Percentiles rank a stretch among this genome's conserved stretches.
These are phyloP conservation scores for Ananas comosus DNA, from an alignment of 176 grass and related monocot species.

Conservation along the genomic window DNA sequence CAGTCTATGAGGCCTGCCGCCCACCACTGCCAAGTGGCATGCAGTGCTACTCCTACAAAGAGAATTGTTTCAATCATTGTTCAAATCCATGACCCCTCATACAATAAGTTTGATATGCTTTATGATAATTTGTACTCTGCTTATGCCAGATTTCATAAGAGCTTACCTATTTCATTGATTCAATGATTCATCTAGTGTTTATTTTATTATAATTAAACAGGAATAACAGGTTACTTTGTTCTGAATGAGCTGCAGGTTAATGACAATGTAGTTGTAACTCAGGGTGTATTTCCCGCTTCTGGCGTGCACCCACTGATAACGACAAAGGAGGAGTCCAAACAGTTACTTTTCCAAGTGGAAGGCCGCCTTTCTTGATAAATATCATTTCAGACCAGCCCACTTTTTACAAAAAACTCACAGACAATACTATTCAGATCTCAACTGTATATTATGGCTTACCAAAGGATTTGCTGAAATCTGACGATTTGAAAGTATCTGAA, in stretches of 20 bases:
- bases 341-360: constrained; percentile 57
- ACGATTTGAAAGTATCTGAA: constrained; percentile 14
- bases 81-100: not conserved
- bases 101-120: too few species aligned
- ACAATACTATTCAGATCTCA: constrained; percentile 44
- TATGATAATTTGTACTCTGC: too few species aligned
- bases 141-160: too few species aligned
- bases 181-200: too few species aligned
- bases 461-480: constrained; percentile 28
- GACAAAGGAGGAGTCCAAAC: constrained; percentile 67
- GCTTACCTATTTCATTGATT: too few species aligned
- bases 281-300: constrained; percentile 80
- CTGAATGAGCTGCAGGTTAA: constrained; percentile 43
- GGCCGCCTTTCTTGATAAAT: constrained; percentile 49
- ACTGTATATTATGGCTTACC: constrained; percentile 44
- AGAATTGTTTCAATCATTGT: not conserved
- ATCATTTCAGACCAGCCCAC: constrained; percentile 36
- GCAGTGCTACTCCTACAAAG: too few species aligned
- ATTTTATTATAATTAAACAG: not conserved
- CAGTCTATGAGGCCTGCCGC: too few species aligned
- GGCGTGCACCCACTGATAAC: constrained; percentile 82
- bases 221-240: not conserved
- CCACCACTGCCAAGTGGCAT: too few species aligned
- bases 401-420: constrained; percentile 46
- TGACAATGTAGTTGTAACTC: constrained; percentile 37